Evolutionary conservation across 2,329 filamentous ascomycete species (phyloP).

Genomic region (Hymenoscyphus linearis): DNA sequence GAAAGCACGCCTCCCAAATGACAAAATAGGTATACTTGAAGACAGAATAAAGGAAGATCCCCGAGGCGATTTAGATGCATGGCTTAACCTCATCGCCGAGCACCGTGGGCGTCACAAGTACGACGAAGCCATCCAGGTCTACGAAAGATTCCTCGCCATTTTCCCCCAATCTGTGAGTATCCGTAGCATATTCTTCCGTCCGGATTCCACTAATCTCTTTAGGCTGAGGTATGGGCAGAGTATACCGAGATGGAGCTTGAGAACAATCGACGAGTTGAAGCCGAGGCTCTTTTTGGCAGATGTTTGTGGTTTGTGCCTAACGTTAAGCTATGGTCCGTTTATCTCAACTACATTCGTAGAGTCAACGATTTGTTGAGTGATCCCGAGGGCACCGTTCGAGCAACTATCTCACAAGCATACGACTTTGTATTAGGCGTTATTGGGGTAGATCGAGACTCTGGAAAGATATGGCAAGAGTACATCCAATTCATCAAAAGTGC

Average conservation of each 20-base stretch:
- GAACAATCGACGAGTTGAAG: conserved; percentile 71
- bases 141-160: conserved; percentile 78
- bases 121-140: conserved; percentile 73
- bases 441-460: conserved; percentile 86
- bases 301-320: conserved; percentile 75
- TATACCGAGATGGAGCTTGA: conserved; percentile 88
- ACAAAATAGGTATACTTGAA: conserved; percentile 53
- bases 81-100: conserved; percentile 81
- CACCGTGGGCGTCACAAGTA: conserved; percentile 76
- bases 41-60: conserved; percentile 89
- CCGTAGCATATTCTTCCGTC: conserved; percentile 4
- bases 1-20: conserved; percentile 34
- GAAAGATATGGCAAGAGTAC: conserved; percentile 89
- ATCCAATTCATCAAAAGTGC: conserved; percentile 87
- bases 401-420: conserved; percentile 78
- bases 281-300: conserved; percentile 78
- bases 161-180: conserved; percentile 85
- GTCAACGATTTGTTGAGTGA: conserved; percentile 84
- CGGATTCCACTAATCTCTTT: conserved; percentile 33
- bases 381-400: conserved; percentile 67
- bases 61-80: conserved; percentile 86
- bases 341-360: conserved; percentile 91
- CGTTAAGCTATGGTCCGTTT: conserved; percentile 85
- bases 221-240: conserved; percentile 89
- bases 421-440: conserved; percentile 88